These are phyloP conservation scores for Saccharomyces paradoxus DNA, from an alignment of 805 yeast species.

Conservation along the genomic window DNA sequence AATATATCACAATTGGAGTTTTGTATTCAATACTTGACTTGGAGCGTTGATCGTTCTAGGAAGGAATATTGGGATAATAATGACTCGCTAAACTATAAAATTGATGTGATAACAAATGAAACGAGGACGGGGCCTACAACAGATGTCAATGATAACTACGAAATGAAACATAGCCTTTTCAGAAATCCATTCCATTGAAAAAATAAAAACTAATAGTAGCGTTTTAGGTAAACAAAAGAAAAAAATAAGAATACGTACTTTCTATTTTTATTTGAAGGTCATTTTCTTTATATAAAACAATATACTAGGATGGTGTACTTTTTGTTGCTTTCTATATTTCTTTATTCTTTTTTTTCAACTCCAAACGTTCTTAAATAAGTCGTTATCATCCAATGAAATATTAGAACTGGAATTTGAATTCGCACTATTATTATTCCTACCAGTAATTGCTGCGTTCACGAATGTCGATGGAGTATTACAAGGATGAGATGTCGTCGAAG, in stretches of 20 bases:
- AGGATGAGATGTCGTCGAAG: constrained; percentile 8
- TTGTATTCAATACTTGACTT: constrained; percentile 24
- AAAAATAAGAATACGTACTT: neutral
- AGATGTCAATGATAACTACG: neutral
- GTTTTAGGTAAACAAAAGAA: neutral
- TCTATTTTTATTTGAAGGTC: neutral
- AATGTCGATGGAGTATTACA: neutral
- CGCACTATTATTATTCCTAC: constrained; percentile 4
- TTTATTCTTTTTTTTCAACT: constrained; percentile 23
- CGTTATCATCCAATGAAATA: constrained; percentile 44
- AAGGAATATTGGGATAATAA: constrained; percentile 28
- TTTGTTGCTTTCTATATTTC: neutral
- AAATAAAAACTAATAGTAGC: neutral
- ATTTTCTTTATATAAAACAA: neutral
- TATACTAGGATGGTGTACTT: neutral
- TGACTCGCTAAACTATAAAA: constrained; percentile 20
- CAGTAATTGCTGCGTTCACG: neutral
- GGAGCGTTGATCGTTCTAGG: constrained; percentile 9
- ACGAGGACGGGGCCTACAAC: neutral
- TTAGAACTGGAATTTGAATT: constrained; percentile 11
- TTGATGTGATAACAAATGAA: constrained; percentile 8
- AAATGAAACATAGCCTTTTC: neutral
- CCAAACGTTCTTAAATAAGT: constrained; percentile 66
- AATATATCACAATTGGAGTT: constrained; percentile 14
- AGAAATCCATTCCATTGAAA: neutral